Evolutionary conservation across 305 asterid species (phyloP).

Genomic region (Coffea humblotiana): DNA sequence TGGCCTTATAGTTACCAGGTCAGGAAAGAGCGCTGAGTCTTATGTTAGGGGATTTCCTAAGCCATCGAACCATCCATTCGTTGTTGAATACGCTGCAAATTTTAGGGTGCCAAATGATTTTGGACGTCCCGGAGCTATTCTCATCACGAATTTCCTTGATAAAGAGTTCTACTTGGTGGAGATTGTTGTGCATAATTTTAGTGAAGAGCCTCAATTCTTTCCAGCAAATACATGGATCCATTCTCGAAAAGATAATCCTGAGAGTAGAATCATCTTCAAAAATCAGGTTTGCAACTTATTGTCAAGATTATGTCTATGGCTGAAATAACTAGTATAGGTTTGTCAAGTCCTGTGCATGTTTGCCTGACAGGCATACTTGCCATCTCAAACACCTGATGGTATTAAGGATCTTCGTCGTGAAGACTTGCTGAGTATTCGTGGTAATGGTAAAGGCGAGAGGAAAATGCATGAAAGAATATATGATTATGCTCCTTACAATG

Average conservation of each 20-base stretch:
- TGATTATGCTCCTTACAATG: constrained; percentile 77
- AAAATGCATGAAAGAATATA: constrained; percentile 66
- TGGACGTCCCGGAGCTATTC: constrained; percentile 71
- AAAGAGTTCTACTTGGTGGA: constrained; percentile 67
- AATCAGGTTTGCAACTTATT: constrained; percentile 47
- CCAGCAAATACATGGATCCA: constrained; percentile 78
- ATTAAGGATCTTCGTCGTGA: constrained; percentile 62
- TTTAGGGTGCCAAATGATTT: constrained; percentile 59
- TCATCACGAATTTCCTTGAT: constrained; percentile 64
- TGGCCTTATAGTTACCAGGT: constrained; percentile 42
- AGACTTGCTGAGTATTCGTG: constrained; percentile 63
- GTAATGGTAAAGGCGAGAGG: constrained; percentile 66
- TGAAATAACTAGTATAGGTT: neutral
- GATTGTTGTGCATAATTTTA: constrained; percentile 63
- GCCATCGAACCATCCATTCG: constrained; percentile 48
- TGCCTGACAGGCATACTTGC: constrained; percentile 56
- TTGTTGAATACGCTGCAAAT: constrained; percentile 62
- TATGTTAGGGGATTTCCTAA: constrained; percentile 70
- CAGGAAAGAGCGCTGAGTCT: constrained; percentile 64
- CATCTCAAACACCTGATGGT: constrained; percentile 71
- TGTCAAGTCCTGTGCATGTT: neutral
- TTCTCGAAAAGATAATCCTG: constrained; percentile 57
- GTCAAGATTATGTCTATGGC: neutral
- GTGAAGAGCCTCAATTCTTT: constrained; percentile 56
- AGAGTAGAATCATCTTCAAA: constrained; percentile 68